Conservation (phyloP, 78 protist species). For the Cavenderia fasciculata region DNA sequence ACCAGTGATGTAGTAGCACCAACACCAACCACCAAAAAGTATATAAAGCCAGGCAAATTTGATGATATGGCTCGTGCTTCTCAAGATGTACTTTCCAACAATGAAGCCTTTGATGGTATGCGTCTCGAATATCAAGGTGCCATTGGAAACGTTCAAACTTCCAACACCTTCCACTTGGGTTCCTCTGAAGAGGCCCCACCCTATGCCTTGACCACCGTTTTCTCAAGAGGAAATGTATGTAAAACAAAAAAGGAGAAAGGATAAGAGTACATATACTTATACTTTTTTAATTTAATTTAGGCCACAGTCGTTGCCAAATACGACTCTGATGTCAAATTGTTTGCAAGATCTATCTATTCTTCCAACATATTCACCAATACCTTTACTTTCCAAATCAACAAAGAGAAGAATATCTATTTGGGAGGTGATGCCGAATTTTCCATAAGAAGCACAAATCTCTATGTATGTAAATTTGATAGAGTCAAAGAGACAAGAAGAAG, state of each 20-base stretch:
- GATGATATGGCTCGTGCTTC: slow-evolving; percentile 9
- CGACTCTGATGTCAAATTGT: slow-evolving; percentile 11
- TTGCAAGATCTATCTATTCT: background rate
- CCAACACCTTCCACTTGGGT: slow-evolving; percentile 8
- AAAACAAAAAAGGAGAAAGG: background rate
- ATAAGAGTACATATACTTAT: background rate
- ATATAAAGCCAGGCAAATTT: slow-evolving; percentile 64
- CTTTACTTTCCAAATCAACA: background rate
- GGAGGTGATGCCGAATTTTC: background rate
- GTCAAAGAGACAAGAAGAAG: background rate
- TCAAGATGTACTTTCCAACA: background rate
- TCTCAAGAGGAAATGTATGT: background rate
- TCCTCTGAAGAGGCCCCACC: slow-evolving; percentile 4
- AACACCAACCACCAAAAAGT: too few relatives aligned
- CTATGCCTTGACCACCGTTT: slow-evolving; percentile 4
- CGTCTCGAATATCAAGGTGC: background rate
- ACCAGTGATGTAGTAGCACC: too few relatives aligned
- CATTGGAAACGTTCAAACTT: slow-evolving; percentile 5
- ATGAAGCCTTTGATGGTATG: slow-evolving; percentile 26
- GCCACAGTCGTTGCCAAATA: background rate
- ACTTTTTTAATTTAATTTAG: too few relatives aligned
- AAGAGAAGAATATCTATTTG: background rate
- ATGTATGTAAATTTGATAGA: background rate
- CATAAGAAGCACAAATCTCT: background rate
- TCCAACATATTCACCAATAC: background rate